These are phyloP conservation scores for Phialophora verrucosa DNA, from an alignment of 2,329 filamentous ascomycete species.

Conservation along the genomic window DNA sequence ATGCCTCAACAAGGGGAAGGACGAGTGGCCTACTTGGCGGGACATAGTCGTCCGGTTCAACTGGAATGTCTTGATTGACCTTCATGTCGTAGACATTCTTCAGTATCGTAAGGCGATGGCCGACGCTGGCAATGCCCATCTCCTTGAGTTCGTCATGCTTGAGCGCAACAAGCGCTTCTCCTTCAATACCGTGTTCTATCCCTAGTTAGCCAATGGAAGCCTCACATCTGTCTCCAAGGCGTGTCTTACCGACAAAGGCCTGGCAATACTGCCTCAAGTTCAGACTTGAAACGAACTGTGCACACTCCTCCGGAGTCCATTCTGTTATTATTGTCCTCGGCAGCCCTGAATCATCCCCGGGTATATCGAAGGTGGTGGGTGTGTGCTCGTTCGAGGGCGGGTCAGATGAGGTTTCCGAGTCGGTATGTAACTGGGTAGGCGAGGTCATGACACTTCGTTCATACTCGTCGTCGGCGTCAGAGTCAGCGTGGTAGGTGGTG, in stretches of 20 bases:
- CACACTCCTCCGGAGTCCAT: slow-evolving; percentile 81
- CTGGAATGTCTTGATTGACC: slow-evolving; percentile 85
- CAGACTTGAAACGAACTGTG: slow-evolving; percentile 81
- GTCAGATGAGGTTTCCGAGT: slow-evolving; percentile 64
- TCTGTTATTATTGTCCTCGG: slow-evolving; percentile 64
- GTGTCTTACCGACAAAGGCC: slow-evolving; percentile 71
- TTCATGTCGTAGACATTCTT: slow-evolving; percentile 98
- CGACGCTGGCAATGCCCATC: slow-evolving; percentile 90
- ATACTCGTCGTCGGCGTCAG: slow-evolving; percentile 70
- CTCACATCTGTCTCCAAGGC: slow-evolving; percentile 46
- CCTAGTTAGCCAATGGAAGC: slow-evolving; percentile 22
- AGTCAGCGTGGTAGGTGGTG: slow-evolving; percentile 64
- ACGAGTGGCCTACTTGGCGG: slow-evolving; percentile 73
- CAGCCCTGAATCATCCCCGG: slow-evolving; percentile 57
- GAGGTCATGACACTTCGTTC: slow-evolving; percentile 65
- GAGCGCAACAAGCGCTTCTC: slow-evolving; percentile 85
- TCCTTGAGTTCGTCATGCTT: slow-evolving; percentile 93
- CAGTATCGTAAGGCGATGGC: slow-evolving; percentile 90
- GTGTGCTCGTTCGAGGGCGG: slow-evolving; percentile 66
- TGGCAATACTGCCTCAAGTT: slow-evolving; percentile 83
- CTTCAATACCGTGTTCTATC: slow-evolving; percentile 89
- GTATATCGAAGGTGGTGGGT: slow-evolving; percentile 64
- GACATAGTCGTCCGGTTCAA: slow-evolving; percentile 92
- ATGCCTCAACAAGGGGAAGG: slow-evolving; percentile 23
- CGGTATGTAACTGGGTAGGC: slow-evolving; percentile 58